Evolutionary conservation across 202 grass and related monocot species (phyloP).

Genomic region (Panicum virgatum): DNA sequence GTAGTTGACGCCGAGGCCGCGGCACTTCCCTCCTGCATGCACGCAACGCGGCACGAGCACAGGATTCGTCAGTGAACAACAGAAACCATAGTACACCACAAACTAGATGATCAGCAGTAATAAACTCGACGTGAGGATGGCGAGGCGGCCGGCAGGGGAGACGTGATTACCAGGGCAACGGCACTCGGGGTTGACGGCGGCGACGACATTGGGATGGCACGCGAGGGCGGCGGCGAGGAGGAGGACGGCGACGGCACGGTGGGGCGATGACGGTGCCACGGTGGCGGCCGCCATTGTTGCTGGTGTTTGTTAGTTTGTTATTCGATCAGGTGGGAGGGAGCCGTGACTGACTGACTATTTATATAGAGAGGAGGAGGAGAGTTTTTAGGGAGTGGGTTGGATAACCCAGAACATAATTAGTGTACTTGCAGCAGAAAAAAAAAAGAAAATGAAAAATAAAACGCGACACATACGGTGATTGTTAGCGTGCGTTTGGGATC

Average conservation of each 20-base stretch:
- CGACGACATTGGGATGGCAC: slow-evolving; percentile 5
- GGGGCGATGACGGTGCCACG: neutral
- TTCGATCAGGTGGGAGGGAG: neutral
- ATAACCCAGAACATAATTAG: too few species aligned
- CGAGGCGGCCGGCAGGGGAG: neutral
- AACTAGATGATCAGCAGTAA: neutral
- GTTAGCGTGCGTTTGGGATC: too few species aligned
- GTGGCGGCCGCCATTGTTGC: neutral
- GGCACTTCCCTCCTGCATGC: slow-evolving; percentile 30
- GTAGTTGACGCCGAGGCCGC: slow-evolving; percentile 70
- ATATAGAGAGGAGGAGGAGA: neutral
- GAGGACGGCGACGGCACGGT: neutral
- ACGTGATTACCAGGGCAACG: slow-evolving; percentile 30
- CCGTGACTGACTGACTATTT: neutral
- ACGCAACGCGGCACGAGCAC: neutral
- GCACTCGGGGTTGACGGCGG: neutral
- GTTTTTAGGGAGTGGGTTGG: too few species aligned
- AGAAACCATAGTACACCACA: neutral
- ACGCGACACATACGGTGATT: too few species aligned
- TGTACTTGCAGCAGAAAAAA: too few species aligned
- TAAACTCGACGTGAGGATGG: neutral
- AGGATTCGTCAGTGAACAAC: neutral
- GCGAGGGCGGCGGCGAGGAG: neutral
- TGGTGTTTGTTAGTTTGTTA: neutral
- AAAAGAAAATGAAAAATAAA: too few species aligned